Evolutionary conservation across 2,329 filamentous ascomycete species (phyloP), one percentile per base, ranked within the genome.

Genomic region (Aspergillus piperis): DNA sequence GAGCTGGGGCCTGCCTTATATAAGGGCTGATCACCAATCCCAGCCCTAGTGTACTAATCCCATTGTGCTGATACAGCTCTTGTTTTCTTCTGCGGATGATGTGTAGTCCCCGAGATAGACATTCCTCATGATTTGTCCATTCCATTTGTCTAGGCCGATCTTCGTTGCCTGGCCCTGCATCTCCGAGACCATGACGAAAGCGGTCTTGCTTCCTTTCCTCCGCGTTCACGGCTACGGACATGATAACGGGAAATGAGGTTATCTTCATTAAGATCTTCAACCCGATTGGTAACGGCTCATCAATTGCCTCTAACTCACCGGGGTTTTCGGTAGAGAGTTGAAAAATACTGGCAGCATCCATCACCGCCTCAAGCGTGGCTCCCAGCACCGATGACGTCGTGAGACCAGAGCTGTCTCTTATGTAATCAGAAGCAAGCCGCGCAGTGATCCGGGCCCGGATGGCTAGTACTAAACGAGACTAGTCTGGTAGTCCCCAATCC

Each of bases 321-420:
- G 32, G 32, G 4, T 5, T 36, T 36, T 36, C 13, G 41, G 41
- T 44, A 13, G 10, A 44, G 4, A 23, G 8, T 3, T 11, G 27
- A 44, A 3, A 2, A n/a, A 21, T 8, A 13, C 8, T 8, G n/a
- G 6, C 27, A 42, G 38, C 49, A 23, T 8, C 10, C 41, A 55
- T 19, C 32, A 50, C 41, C 32, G 44, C 32, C 17, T 44, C 58
- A 25, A n/a, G 15, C 44, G 47, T 50, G 32, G 47, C 47, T 50
- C 47, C 47, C 47, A 50, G 47, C 47, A 50, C 42, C 41, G 30
- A 56, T 60, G 58, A 60, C 58, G 58, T 60, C 53, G 52, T 42
- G 27, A 48, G 27, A 48, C 32, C 47, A 19, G 53, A 42, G 52
- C 38, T 15, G 21, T 13, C 13, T 5, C 36, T 59, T 54, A 53